These are phyloP conservation scores for Puccinia triticina DNA, from an alignment of 1,284 basidiomycete species.

Conservation along the genomic window DNA sequence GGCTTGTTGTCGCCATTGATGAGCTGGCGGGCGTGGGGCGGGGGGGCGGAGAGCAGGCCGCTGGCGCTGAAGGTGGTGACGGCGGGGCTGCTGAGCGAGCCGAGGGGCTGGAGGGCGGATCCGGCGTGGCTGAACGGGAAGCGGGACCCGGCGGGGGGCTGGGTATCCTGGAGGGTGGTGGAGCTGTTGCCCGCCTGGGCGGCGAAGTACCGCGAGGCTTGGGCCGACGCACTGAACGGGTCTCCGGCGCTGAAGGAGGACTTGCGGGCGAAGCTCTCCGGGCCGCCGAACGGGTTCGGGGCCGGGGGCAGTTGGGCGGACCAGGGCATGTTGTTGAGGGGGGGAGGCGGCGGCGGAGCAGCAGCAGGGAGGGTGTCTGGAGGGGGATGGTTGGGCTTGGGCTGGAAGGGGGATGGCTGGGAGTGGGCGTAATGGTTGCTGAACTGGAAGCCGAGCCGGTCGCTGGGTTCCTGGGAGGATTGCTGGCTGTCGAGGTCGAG, in stretches of 20 bases:
- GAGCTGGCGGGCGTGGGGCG: conserved; percentile 22
- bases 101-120: conserved; percentile 25
- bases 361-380: too few species aligned
- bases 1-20: background rate
- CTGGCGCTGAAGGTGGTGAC: conserved; percentile 48
- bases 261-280: conserved; percentile 19
- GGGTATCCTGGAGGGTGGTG: background rate
- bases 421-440: conserved; percentile 12
- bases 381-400: conserved; percentile 15
- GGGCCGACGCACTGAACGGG: conserved; percentile 50
- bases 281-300: background rate
- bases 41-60: conserved; percentile 40
- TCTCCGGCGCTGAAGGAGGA: conserved; percentile 51
- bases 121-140: conserved; percentile 47
- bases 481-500: conserved; percentile 58
- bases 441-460: conserved; percentile 15
- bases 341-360: background rate
- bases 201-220: conserved; percentile 48
- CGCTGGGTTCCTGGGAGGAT: conserved; percentile 48
- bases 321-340: conserved; percentile 41
- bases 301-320: background rate
- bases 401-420: conserved; percentile 7
- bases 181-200: conserved; percentile 12
- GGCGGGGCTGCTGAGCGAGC: conserved; percentile 35
- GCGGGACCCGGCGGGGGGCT: conserved; percentile 20